phyloP scores from a whole-genome alignment of 345 rosid species.

The Eucalyptus fibrosa region DNA sequence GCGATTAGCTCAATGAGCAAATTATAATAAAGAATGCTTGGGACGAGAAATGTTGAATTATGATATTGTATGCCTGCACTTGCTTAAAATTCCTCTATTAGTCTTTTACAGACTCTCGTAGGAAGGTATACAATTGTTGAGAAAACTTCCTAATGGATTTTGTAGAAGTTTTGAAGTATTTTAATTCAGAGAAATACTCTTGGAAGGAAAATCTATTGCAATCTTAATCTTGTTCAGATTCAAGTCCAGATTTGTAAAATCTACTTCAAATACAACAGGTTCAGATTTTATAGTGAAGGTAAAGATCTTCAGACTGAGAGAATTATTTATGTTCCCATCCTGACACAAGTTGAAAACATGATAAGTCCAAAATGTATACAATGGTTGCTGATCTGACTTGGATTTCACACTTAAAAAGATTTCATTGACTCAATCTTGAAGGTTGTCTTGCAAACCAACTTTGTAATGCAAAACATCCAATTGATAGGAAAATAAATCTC shows the following conservation, averaged over 20 bases:
- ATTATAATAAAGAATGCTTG: not conserved
- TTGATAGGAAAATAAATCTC: not conserved
- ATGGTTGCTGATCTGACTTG: fast-evolving
- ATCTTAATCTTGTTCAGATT: too few relatives aligned
- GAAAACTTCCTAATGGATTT: too few relatives aligned
- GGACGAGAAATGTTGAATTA: not conserved
- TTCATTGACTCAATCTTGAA: not conserved
- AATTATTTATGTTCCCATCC: too few relatives aligned
- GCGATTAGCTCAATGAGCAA: not conserved
- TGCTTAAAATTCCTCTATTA: not conserved
- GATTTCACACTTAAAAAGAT: not conserved
- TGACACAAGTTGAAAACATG: fast-evolving
- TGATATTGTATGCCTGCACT: not conserved
- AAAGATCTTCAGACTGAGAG: not conserved
- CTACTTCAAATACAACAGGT: fast-evolving
- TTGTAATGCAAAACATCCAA: too few relatives aligned
- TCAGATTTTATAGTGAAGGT: too few relatives aligned
- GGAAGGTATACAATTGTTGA: not conserved
- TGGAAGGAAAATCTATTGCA: too few relatives aligned
- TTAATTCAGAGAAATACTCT: too few relatives aligned
- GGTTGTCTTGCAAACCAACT: too few relatives aligned
- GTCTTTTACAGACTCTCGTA: not conserved
- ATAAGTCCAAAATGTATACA: too few relatives aligned
- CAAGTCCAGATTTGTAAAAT: too few relatives aligned
- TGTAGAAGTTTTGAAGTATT: too few relatives aligned